Conservation (phyloP, 1,284 basidiomycete species). For the Anthracocystis walkeri region DNA sequence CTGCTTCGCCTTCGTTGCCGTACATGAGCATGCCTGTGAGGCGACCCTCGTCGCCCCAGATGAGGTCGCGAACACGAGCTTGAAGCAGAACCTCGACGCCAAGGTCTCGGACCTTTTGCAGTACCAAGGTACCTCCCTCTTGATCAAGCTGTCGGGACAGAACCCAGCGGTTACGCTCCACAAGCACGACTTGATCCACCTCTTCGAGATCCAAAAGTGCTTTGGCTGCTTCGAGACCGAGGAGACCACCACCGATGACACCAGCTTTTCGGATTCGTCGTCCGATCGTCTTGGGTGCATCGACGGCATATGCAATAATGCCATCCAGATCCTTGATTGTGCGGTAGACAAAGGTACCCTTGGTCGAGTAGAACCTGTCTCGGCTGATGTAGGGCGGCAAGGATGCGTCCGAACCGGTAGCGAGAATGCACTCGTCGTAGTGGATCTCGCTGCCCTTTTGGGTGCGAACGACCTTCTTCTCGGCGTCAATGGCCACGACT, state of each 20-base stretch:
- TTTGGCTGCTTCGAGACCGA: constrained; percentile 81
- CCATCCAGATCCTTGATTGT: constrained; percentile 73
- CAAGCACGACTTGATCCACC: constrained; percentile 73
- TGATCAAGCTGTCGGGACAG: constrained; percentile 80
- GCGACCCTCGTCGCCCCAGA: constrained; percentile 44
- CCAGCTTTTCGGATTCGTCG: constrained; percentile 70
- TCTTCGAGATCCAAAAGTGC: constrained; percentile 77
- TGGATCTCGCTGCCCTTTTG: constrained; percentile 73
- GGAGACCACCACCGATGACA: constrained; percentile 79
- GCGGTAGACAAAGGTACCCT: constrained; percentile 80
- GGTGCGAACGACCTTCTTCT: constrained; percentile 72
- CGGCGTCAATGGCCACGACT: constrained; percentile 73
- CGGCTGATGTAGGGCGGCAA: constrained; percentile 76
- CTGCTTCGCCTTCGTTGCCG: constrained; percentile 63
- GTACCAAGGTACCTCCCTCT: constrained; percentile 78
- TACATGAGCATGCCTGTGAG: constrained; percentile 62
- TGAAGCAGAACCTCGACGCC: constrained; percentile 76
- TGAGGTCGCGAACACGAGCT: constrained; percentile 71
- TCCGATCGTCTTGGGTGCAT: constrained; percentile 43
- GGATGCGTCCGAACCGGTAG: constrained; percentile 79
- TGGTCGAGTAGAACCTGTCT: constrained; percentile 71
- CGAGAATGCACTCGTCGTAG: constrained; percentile 75
- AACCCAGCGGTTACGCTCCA: constrained; percentile 77
- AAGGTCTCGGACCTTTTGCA: constrained; percentile 77
- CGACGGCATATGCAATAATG: constrained; percentile 55